Conservation (phyloP, 352 stramenopile genomes). For the Hyphochytrium catenoides region DNA sequence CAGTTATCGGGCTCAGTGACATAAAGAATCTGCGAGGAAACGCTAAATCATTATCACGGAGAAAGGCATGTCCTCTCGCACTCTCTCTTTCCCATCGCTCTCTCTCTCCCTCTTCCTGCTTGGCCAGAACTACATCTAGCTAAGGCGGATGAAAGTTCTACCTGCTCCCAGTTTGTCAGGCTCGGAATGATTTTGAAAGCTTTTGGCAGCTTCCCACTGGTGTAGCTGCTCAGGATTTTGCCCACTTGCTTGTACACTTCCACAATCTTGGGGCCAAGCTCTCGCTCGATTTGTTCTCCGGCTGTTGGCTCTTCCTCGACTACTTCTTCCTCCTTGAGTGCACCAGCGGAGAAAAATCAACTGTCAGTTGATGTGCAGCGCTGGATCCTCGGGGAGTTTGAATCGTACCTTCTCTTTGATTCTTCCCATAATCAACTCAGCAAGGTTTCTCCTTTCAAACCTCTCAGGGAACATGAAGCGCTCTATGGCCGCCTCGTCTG, state of each 20-base stretch:
- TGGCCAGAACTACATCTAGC: not conserved
- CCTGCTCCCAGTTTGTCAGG: conserved; percentile 94
- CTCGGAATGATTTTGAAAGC: conserved; percentile 99
- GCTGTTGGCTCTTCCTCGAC: no score
- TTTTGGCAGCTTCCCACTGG: conserved; percentile 95
- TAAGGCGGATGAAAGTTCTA: conserved; percentile 7
- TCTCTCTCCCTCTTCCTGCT: no score
- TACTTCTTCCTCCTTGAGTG: conserved; percentile 15
- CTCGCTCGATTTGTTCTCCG: conserved; percentile 21
- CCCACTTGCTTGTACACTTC: conserved; percentile 96
- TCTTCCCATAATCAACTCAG: conserved; percentile 98
- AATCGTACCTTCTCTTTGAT: conserved; percentile 86
- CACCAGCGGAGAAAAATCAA: no score
- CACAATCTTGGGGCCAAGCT: conserved; percentile 82
- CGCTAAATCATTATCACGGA: no score
- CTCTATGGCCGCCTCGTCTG: conserved; percentile 54
- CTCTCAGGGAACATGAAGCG: conserved; percentile 57
- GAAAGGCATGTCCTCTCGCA: no score
- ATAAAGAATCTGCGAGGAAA: conserved; percentile 71
- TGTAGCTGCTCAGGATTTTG: conserved; percentile 89
- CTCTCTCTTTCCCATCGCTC: no score
- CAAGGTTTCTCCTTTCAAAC: conserved; percentile 67
- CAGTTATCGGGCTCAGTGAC: conserved; percentile 90
- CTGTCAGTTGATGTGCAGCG: no score
- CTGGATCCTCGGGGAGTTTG: conserved; percentile 35